These are phyloP conservation scores for Neurospora sp. DNA, from an alignment of 495 filamentous ascomycete species.

Conservation along the genomic window DNA sequence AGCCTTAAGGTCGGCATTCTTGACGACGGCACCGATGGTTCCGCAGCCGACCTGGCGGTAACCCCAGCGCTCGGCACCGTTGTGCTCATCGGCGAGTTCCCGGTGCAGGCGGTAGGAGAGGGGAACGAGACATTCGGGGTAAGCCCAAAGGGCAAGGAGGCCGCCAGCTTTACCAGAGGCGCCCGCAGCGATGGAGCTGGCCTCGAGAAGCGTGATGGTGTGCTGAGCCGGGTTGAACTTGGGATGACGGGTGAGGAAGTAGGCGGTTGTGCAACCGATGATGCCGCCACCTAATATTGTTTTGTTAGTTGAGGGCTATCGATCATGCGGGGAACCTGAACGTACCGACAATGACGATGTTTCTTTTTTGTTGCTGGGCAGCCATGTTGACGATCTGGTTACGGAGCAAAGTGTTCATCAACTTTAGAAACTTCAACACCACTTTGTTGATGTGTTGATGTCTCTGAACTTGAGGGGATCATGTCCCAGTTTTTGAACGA, in stretches of 20 bases:
- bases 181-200: constrained; percentile 75
- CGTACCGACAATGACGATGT: constrained; percentile 64
- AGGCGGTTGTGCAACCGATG: constrained; percentile 88
- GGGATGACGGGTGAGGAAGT: constrained; percentile 85
- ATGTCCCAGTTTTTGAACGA: neutral
- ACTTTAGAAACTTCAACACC: neutral
- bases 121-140: constrained; percentile 75
- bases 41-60: constrained; percentile 75
- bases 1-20: constrained; percentile 23
- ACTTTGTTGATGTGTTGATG: neutral
- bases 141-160: constrained; percentile 85
- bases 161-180: constrained; percentile 95
- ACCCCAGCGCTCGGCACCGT: constrained; percentile 74
- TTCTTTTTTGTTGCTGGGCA: constrained; percentile 30
- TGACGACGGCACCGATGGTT: constrained; percentile 52
- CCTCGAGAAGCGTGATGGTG: constrained; percentile 81
- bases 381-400: constrained; percentile 7
- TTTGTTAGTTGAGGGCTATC: neutral
- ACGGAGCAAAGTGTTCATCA: neutral
- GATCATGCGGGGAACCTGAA: neutral
- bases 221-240: constrained; percentile 66
- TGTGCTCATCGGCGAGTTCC: constrained; percentile 76
- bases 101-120: constrained; percentile 77
- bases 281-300: constrained; percentile 69
- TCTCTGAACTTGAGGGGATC: neutral